Evolutionary conservation across 192 early-diverging fungal species (phyloP).

Genomic region (Glomus cerebriforme): DNA sequence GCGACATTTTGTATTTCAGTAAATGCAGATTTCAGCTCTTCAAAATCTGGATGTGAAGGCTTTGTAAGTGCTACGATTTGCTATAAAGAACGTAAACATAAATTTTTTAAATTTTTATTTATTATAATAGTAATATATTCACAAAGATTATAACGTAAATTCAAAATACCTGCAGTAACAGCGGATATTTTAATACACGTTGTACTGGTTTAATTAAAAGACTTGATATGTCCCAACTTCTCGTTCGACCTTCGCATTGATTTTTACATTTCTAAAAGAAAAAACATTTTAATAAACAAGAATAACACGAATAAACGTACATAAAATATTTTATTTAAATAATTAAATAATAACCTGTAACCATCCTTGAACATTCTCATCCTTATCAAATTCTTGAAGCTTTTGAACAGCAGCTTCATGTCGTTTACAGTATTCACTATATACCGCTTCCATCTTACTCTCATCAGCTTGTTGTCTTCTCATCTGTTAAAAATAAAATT

Average conservation of each 20-base stretch:
- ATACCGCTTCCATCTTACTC: constrained; percentile 54
- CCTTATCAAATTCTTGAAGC: constrained; percentile 61
- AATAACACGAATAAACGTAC: background rate
- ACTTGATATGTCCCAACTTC: constrained; percentile 89
- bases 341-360: constrained; percentile 48
- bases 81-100: constrained; percentile 22
- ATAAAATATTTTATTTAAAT: background rate
- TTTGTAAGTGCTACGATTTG: constrained; percentile 60
- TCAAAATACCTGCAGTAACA: constrained; percentile 69
- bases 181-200: constrained; percentile 94
- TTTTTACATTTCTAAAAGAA: constrained; percentile 57
- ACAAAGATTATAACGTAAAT: background rate
- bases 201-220: constrained; percentile 97
- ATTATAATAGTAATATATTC: constrained; percentile 2
- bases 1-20: constrained; percentile 65
- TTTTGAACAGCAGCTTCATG: constrained; percentile 67
- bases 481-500: background rate
- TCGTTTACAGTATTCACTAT: constrained; percentile 76
- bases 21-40: constrained; percentile 49
- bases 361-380: constrained; percentile 45
- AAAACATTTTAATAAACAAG: constrained; percentile 32
- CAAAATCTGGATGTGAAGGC: constrained; percentile 58
- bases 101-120: constrained; percentile 30
- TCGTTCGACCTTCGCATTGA: constrained; percentile 69
- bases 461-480: background rate